A percentile compares a stretch with the other conserved stretches of the same genome.
Conservation (phyloP, 106 monocot genomes). For the Cymbidium sinense region DNA sequence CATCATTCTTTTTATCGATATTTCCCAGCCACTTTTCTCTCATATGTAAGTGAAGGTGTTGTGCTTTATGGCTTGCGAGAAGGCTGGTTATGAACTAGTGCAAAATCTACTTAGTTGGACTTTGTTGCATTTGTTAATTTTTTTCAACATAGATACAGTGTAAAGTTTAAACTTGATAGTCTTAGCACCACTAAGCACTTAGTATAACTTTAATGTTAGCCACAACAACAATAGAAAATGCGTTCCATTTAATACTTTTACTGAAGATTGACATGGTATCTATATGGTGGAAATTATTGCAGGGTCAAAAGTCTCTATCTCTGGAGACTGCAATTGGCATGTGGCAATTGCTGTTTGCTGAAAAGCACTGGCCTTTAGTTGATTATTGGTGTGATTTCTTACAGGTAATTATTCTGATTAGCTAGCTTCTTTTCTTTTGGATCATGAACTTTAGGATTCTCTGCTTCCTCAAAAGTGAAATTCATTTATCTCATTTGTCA, state of each 20-base stretch:
- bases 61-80: neutral
- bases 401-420: slow-evolving; percentile 38
- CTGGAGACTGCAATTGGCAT: slow-evolving; percentile 97
- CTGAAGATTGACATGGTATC: neutral
- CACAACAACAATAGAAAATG: no score
- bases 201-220: neutral
- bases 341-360: slow-evolving; percentile 96
- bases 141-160: neutral
- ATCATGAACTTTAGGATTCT: neutral
- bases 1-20: no score
- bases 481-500: neutral
- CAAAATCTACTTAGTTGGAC: neutral
- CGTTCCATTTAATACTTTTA: neutral
- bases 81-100: neutral
- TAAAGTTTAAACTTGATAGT: neutral
- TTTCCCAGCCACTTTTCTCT: no score
- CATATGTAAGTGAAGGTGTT: no score
- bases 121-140: neutral
- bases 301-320: slow-evolving; percentile 98
- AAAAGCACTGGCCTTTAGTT: slow-evolving; percentile 83
- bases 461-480: neutral
- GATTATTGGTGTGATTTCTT: slow-evolving; percentile 95
- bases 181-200: neutral
- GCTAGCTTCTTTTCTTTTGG: neutral
- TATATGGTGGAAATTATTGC: neutral